Evolutionary conservation across 2,329 filamentous ascomycete species (phyloP).

Genomic region (Pleurostoma richardsiae): DNA sequence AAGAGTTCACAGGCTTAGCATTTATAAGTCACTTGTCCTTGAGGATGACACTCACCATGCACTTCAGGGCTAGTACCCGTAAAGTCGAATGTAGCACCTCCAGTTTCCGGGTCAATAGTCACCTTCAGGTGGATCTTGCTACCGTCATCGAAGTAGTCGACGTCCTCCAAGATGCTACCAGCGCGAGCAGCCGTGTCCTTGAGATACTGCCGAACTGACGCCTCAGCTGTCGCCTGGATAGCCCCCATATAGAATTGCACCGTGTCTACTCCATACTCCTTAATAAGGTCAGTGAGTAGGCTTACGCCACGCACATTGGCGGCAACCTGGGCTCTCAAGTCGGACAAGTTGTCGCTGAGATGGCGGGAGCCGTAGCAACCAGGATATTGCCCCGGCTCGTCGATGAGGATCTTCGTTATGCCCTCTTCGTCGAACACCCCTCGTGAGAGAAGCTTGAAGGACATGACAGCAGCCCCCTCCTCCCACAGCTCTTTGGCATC

Average conservation of each 20-base stretch:
- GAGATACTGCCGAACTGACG: slow-evolving; percentile 65
- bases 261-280: slow-evolving; percentile 66
- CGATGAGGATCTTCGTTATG: slow-evolving; percentile 8
- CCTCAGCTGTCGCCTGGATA: slow-evolving; percentile 71
- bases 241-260: slow-evolving; percentile 74
- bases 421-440: slow-evolving; percentile 25
- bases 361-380: slow-evolving; percentile 46
- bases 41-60: slow-evolving; percentile 25
- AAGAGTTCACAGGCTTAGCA: background rate
- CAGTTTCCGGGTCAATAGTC: background rate
- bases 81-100: background rate
- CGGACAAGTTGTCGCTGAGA: slow-evolving; percentile 73
- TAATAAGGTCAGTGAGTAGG: slow-evolving; percentile 63
- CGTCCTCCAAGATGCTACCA: slow-evolving; percentile 60
- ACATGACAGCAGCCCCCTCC: slow-evolving; percentile 32
- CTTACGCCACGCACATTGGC: slow-evolving; percentile 76
- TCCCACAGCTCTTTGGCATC: slow-evolving; percentile 33
- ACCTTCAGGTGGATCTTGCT: background rate
- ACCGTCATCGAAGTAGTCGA: slow-evolving; percentile 81
- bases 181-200: slow-evolving; percentile 62
- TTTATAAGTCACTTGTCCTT: slow-evolving; percentile 43
- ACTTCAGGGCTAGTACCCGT: background rate
- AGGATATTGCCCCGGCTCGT: background rate
- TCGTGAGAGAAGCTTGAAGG: slow-evolving; percentile 27
- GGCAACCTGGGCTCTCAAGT: slow-evolving; percentile 75